A percentile compares a stretch with the other conserved stretches of the same genome.
Conservation (phyloP, 352 stramenopile genomes). For the Phytophthora cryptogea region DNA sequence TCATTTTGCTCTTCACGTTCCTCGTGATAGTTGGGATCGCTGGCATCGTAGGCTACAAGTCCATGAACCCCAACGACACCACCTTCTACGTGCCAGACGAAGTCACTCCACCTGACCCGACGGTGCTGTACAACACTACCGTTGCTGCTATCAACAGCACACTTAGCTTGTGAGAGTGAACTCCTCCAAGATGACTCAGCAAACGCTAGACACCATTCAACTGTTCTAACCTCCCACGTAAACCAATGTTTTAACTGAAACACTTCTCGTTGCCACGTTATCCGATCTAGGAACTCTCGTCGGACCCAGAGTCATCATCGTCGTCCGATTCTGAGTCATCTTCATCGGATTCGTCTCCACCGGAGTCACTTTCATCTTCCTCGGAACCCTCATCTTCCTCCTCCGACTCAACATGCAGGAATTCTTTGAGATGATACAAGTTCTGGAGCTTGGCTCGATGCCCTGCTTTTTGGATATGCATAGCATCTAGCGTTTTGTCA, state of each 20-base stretch:
- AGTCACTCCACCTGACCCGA: slow-evolving; percentile 80
- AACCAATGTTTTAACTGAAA: slow-evolving; percentile 17
- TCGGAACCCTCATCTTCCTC: slow-evolving; percentile 34
- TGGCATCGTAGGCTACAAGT: slow-evolving; percentile 86
- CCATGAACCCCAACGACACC: slow-evolving; percentile 67
- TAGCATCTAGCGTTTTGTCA: slow-evolving; percentile 54
- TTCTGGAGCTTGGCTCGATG: slow-evolving; percentile 70
- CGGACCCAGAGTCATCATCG: slow-evolving; percentile 31
- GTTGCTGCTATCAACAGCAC: slow-evolving; percentile 66
- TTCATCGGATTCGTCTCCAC: slow-evolving; percentile 25
- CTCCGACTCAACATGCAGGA: slow-evolving; percentile 36
- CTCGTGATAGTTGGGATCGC: slow-evolving; percentile 82
- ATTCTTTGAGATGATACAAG: slow-evolving; percentile 70
- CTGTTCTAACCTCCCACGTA: slow-evolving; percentile 12
- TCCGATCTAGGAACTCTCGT: slow-evolving; percentile 20
- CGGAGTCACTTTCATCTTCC: slow-evolving; percentile 26
- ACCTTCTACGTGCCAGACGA: slow-evolving; percentile 88
- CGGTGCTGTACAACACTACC: slow-evolving; percentile 77
- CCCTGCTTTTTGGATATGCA: slow-evolving; percentile 69
- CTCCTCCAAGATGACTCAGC: neutral
- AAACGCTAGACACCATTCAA: slow-evolving; percentile 9
- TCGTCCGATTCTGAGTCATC: slow-evolving; percentile 24
- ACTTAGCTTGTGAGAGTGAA: slow-evolving; percentile 32
- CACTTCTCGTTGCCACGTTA: neutral
- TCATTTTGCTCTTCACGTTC: slow-evolving; percentile 83